Percentiles rank a stretch among this genome's conserved stretches.
These are phyloP conservation scores for Dalbergia oliveri DNA, from an alignment of 306 rosid species.

Conservation along the genomic window DNA sequence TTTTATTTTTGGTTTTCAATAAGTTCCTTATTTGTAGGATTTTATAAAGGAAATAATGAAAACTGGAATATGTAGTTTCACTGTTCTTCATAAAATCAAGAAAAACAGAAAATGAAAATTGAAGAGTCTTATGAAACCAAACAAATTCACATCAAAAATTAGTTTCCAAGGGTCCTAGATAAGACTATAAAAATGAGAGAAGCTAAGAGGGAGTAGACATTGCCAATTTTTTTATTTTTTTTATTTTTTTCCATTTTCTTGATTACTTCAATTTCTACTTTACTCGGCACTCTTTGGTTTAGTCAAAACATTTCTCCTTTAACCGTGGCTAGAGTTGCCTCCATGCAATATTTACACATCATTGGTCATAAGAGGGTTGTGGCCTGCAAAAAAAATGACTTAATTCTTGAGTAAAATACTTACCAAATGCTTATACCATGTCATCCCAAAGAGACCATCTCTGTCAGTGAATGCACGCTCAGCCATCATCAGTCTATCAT, in stretches of 20 bases:
- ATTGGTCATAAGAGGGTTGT: not conserved
- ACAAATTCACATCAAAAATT: not conserved
- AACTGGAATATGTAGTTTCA: too few species aligned
- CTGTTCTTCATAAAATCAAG: too few species aligned
- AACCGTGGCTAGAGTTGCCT: not conserved
- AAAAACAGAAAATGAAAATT: too few species aligned
- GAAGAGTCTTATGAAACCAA: too few species aligned
- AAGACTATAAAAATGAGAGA: not conserved
- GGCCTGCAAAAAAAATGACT: not conserved
- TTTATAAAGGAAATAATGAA: too few species aligned
- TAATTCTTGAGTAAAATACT: slow-evolving; percentile 24
- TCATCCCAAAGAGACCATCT: slow-evolving; percentile 72
- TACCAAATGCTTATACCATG: slow-evolving; percentile 86
- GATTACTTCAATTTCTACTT: slow-evolving; percentile 13
- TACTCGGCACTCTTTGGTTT: not conserved
- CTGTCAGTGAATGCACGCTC: slow-evolving; percentile 76
- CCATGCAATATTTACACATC: not conserved
- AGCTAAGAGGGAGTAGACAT: not conserved
- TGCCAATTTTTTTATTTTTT: too few species aligned
- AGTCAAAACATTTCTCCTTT: not conserved
- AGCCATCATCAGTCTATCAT: slow-evolving; percentile 78
- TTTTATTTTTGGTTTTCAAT: too few species aligned
- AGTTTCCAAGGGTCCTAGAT: not conserved
- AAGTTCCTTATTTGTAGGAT: too few species aligned
- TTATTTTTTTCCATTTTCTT: not conserved